Evolutionary conservation across 768 basidiomycete species (phyloP).

Genomic region (Podaxis sp.): DNA sequence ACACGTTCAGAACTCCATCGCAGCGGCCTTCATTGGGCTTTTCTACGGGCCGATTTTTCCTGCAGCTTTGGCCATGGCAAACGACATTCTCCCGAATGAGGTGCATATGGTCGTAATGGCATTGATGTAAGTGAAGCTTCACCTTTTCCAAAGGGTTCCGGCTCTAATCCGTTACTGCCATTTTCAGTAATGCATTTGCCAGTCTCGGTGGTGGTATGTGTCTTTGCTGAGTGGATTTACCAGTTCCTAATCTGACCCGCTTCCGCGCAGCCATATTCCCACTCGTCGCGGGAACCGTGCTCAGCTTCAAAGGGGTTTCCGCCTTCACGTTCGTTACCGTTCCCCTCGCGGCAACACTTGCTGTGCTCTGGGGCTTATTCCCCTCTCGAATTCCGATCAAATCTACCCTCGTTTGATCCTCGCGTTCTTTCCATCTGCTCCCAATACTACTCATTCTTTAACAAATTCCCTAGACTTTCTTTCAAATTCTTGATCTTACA

Average conservation of each 20-base stretch:
- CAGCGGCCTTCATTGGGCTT: conserved; percentile 39
- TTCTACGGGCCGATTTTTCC: conserved; percentile 51
- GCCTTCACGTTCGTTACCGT: conserved; percentile 40
- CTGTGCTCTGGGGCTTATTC: conserved; percentile 6
- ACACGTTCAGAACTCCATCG: conserved; percentile 41
- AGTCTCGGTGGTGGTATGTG: conserved; percentile 14
- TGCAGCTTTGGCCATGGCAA: conserved; percentile 37
- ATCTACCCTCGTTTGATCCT: background rate
- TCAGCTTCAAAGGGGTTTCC: conserved; percentile 33
- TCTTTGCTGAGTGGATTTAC: background rate
- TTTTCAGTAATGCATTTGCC: conserved; percentile 12
- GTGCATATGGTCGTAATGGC: conserved; percentile 51
- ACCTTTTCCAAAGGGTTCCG: background rate
- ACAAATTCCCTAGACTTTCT: background rate
- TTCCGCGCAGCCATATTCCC: conserved; percentile 40
- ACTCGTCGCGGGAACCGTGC: conserved; percentile 41
- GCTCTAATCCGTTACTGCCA: background rate
- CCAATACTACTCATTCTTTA: background rate
- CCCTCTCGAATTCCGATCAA: background rate
- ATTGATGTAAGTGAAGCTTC: conserved; percentile 35
- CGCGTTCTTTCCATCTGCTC: background rate
- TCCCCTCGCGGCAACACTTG: conserved; percentile 24
- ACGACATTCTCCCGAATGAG: conserved; percentile 42
- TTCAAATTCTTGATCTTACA: background rate
- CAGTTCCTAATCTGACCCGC: background rate